A percentile compares a stretch with the other conserved stretches of the same genome.
phyloP scores from a whole-genome alignment of 2,329 filamentous ascomycete genomes.

The Trichoderma afroharzianum region DNA sequence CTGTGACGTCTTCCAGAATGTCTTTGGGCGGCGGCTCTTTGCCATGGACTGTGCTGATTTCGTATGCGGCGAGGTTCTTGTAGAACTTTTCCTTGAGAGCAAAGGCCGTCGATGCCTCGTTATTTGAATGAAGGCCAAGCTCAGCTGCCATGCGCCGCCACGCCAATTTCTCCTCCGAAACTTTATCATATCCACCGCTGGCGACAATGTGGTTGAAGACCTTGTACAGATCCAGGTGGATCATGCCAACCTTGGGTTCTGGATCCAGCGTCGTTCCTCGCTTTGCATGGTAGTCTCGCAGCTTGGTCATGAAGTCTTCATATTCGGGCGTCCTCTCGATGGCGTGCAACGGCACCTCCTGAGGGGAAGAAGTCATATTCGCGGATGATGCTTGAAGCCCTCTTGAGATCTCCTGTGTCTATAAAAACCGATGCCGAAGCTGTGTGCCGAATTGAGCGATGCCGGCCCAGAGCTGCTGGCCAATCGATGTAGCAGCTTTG shows the following conservation, averaged over 20 bases:
- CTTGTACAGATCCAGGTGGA: constrained; percentile 71
- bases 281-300: constrained; percentile 71
- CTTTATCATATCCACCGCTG: constrained; percentile 80
- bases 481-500: neutral
- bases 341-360: constrained; percentile 38
- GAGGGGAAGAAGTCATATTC: constrained; percentile 24
- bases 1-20: constrained; percentile 82
- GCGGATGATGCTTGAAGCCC: neutral
- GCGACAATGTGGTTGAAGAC: constrained; percentile 74
- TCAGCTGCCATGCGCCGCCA: constrained; percentile 78
- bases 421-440: neutral
- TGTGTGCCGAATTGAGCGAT: neutral
- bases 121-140: constrained; percentile 69
- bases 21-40: constrained; percentile 83
- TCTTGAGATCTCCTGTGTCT: neutral
- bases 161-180: constrained; percentile 77
- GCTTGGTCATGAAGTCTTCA: constrained; percentile 70
- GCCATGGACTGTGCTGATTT: constrained; percentile 73
- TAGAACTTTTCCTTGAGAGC: constrained; percentile 85
- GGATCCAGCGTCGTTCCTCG: constrained; percentile 76
- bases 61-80: constrained; percentile 82
- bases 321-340: constrained; percentile 68
- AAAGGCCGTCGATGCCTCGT: constrained; percentile 80
- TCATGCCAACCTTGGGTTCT: constrained; percentile 75
- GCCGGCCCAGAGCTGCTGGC: neutral